Evolutionary conservation across 148 eudicot genomes (phyloP), one percentile per base, ranked within the genome.

Genomic region (Rhododendron mucronatum): DNA sequence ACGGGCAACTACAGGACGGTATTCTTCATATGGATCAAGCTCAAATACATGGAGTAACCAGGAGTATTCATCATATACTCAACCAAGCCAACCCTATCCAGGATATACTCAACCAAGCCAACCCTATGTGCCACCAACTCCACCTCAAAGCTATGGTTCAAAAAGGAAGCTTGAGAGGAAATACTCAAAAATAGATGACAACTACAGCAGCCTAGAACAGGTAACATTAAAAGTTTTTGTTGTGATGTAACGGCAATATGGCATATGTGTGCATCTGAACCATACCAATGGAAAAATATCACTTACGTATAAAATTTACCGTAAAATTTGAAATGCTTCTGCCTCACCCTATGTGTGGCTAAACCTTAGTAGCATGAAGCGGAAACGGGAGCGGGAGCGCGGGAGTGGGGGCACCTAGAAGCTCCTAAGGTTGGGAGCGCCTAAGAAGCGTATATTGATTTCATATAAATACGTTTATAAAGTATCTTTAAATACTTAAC

Each of bases 171-270:
- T 89, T 48, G 92, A 89, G 90, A 91, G 90, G 81, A 92, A 92
- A 84, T 92, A 28, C 69, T 91, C 94, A 57, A 89, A 55, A 81
- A 92, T 92, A 80, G 94, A 89, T 73, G 94, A 92, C 67, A 81
- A 92, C 80, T 92, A 88, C 85, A 86, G 55, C 23, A 80, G 65
- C 41, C 80, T 92, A 86, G 91, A 92, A 41, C 87, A 92, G 94
- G 94, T 91, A 89, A 15, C 18, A 50, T 5, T 9, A 39, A 2
- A 35, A 3, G 33, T 55, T 73, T 51, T 71, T 8, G 39, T 51
- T 11, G n/a, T 33, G 7, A 78, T 44, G 26, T 45, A 20, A 80
- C 35, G 2, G 35, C 44, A 78, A 86, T 37, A 80, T 65, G 83
- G 55, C 41, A 47, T 11, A 30, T 71, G 47, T 21, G 35, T 23